A percentile compares a stretch with the other conserved stretches of the same genome.
Conservation (phyloP, 2,329 filamentous ascomycete species). For the Penicillium hordei region DNA sequence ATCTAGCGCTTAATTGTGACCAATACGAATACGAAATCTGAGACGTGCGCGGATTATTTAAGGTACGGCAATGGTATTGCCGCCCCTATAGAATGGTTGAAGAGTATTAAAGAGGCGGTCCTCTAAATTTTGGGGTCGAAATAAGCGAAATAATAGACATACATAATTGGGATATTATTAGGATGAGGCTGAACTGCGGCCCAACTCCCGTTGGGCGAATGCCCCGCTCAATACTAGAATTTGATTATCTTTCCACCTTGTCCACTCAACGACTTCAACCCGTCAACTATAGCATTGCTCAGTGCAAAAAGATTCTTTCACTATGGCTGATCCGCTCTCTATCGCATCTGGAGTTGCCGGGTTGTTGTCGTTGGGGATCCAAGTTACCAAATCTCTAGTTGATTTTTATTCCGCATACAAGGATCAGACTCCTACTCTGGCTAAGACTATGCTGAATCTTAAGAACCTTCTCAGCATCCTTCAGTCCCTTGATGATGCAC, state of each 20-base stretch:
- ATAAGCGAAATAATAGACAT: too few species aligned
- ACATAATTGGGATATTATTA: too few species aligned
- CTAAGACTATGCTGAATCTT: slow-evolving; percentile 15
- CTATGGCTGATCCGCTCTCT: slow-evolving; percentile 29
- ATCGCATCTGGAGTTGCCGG: slow-evolving; percentile 32
- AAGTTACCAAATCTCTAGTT: slow-evolving; percentile 35
- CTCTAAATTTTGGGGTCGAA: not conserved
- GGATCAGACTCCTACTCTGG: slow-evolving; percentile 28
- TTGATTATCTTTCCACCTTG: not conserved
- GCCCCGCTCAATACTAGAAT: not conserved
- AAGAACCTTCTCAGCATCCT: slow-evolving; percentile 5
- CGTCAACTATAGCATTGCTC: not conserved
- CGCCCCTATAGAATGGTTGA: too few species aligned
- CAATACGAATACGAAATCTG: not conserved
- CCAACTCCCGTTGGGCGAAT: not conserved
- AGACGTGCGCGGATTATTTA: too few species aligned
- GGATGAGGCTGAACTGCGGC: too few species aligned
- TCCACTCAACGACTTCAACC: not conserved
- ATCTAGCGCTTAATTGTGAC: not conserved
- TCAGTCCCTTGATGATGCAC: not conserved
- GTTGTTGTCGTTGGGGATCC: slow-evolving; percentile 41
- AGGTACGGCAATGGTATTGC: too few species aligned
- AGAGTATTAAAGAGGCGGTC: not conserved
- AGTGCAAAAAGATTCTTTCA: not conserved
- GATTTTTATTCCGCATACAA: slow-evolving; percentile 37